Evolutionary conservation across 2,329 filamentous ascomycete genomes (phyloP).

Genomic region (Dichotomopilus funicola): DNA sequence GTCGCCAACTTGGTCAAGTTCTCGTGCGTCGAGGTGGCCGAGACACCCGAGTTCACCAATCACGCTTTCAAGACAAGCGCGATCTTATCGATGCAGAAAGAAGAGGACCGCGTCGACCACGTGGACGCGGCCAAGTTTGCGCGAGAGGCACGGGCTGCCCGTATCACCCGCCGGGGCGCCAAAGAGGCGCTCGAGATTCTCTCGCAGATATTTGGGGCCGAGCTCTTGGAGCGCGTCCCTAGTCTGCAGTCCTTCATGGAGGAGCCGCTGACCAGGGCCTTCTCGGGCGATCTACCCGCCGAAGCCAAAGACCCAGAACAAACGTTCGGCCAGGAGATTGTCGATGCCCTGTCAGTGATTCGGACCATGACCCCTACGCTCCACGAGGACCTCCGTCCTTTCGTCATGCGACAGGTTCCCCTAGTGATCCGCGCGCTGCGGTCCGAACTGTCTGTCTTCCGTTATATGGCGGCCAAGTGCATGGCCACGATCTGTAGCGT

Average conservation of each 20-base stretch:
- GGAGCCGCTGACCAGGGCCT: slow-evolving; percentile 67
- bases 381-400: slow-evolving; percentile 64
- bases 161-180: slow-evolving; percentile 84
- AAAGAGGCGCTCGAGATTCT: slow-evolving; percentile 91
- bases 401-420: slow-evolving; percentile 77
- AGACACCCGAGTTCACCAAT: slow-evolving; percentile 88
- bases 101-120: slow-evolving; percentile 91
- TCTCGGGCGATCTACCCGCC: slow-evolving; percentile 62
- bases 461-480: slow-evolving; percentile 96
- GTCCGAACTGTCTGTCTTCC: slow-evolving; percentile 81
- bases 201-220: slow-evolving; percentile 67
- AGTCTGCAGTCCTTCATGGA: slow-evolving; percentile 78
- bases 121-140: slow-evolving; percentile 87
- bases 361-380: slow-evolving; percentile 91
- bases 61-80: slow-evolving; percentile 72
- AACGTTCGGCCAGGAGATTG: slow-evolving; percentile 79
- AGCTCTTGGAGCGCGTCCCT: slow-evolving; percentile 76
- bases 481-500: slow-evolving; percentile 96
- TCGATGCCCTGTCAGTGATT: slow-evolving; percentile 89
- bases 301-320: slow-evolving; percentile 68
- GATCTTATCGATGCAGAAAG: slow-evolving; percentile 91
- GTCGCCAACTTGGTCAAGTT: slow-evolving; percentile 95
- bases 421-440: slow-evolving; percentile 82
- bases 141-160: slow-evolving; percentile 77
- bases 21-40: slow-evolving; percentile 93